Evolutionary conservation across 2,329 filamentous ascomycete species (phyloP).

Genomic region (Geosmithia putterillii): DNA sequence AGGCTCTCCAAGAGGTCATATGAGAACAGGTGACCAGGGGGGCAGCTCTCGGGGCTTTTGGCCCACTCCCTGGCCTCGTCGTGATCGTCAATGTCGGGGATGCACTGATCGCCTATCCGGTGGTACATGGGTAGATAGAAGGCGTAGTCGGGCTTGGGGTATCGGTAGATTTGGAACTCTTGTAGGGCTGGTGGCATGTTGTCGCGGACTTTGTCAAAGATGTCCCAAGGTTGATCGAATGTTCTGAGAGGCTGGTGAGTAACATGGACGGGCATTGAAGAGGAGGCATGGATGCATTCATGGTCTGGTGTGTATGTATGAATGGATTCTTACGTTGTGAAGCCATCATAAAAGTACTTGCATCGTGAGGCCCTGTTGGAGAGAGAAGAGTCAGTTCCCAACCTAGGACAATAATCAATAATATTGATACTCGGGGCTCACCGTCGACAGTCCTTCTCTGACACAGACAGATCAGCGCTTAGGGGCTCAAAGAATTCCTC

Average conservation of each 20-base stretch:
- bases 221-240: too few relatives aligned
- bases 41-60: background rate
- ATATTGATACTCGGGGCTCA: too few relatives aligned
- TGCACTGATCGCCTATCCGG: background rate
- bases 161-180: constrained; percentile 1
- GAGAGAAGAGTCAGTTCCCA: background rate
- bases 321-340: background rate
- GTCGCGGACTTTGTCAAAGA: background rate
- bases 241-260: too few relatives aligned
- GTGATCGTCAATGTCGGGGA: constrained; percentile 1
- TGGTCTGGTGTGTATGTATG: too few relatives aligned
- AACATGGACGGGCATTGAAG: too few relatives aligned
- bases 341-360: background rate
- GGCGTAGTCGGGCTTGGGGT: constrained; percentile 6
- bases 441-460: too few relatives aligned
- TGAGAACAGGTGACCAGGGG: constrained; percentile 6
- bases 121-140: constrained; percentile 8
- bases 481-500: too few relatives aligned
- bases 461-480: too few relatives aligned
- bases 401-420: too few relatives aligned
- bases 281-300: too few relatives aligned
- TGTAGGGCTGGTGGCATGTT: background rate
- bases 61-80: constrained; percentile 4
- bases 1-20: constrained; percentile 5
- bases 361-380: background rate